These are phyloP conservation scores for Hamamelis virginiana DNA, from an alignment of 164 flowering plant genomes.

Conservation along the genomic window DNA sequence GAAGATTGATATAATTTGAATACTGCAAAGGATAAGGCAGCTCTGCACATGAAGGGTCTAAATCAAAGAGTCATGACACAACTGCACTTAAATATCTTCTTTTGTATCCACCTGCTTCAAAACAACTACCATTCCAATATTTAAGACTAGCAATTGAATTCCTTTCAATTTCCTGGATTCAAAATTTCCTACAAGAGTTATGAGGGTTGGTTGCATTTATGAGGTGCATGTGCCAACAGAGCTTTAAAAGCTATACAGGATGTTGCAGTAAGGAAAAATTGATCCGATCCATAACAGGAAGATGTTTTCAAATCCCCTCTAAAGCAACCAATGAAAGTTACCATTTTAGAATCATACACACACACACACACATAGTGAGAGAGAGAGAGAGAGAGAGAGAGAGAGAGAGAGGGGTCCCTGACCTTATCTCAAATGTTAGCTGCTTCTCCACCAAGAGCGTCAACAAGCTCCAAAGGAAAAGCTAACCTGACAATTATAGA, in stretches of 20 bases:
- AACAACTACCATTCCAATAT: slow-evolving; percentile 17
- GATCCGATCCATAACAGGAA: neutral
- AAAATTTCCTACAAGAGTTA: neutral
- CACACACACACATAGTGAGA: neutral
- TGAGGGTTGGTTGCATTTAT: slow-evolving; percentile 20
- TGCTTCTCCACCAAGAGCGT: slow-evolving; percentile 6
- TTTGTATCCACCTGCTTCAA: slow-evolving; percentile 16
- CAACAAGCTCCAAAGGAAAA: slow-evolving; percentile 1
- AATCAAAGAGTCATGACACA: slow-evolving; percentile 18
- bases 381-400: slow-evolving; percentile 3
- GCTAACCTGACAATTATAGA: slow-evolving; percentile 1
- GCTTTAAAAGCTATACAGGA: slow-evolving; percentile 21
- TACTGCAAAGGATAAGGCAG: slow-evolving; percentile 1
- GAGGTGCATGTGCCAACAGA: slow-evolving; percentile 28
- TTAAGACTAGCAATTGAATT: slow-evolving; percentile 14
- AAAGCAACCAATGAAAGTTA: slow-evolving; percentile 6
- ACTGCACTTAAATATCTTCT: slow-evolving; percentile 14
- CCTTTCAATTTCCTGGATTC: slow-evolving; percentile 10
- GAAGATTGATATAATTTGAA: slow-evolving; percentile 1
- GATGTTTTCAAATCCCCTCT: neutral
- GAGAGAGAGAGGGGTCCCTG: slow-evolving; percentile 6
- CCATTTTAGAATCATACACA: neutral
- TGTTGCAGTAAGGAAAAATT: slow-evolving; percentile 16
- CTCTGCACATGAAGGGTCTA: slow-evolving; percentile 19
- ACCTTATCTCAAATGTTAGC: slow-evolving; percentile 12